phyloP scores from a whole-genome alignment of 352 stramenopile species.

The Thalassiosira sp. region DNA sequence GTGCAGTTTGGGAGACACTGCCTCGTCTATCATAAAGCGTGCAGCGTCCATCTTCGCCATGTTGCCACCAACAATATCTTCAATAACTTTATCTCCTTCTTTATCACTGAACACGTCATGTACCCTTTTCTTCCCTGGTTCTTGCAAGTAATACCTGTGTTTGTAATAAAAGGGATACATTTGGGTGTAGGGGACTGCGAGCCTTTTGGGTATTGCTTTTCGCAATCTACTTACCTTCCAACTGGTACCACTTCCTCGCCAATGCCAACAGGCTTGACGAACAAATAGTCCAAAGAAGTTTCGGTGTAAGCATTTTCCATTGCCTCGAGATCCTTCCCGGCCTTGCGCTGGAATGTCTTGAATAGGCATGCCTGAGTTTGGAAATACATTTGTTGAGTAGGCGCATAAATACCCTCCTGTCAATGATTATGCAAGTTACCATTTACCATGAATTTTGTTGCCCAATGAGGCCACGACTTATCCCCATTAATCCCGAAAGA shows the following conservation, averaged over 20 bases:
- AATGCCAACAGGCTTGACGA: conserved; percentile 74
- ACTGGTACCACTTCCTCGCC: conserved; percentile 56
- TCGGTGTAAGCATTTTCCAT: conserved; percentile 57
- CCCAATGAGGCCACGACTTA: conserved; percentile 55
- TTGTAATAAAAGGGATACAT: too few species aligned
- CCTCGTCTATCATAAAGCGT: conserved; percentile 72
- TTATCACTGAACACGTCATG: too few species aligned
- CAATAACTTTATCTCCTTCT: too few species aligned
- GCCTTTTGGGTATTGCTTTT: too few species aligned
- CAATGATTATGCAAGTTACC: too few species aligned
- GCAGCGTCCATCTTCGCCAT: conserved; percentile 73
- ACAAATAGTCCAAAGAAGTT: conserved; percentile 63
- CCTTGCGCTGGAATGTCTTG: conserved; percentile 32
- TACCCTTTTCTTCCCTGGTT: conserved; percentile 47
- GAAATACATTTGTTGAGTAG: too few species aligned
- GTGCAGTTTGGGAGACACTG: conserved; percentile 56
- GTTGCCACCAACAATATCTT: conserved; percentile 52
- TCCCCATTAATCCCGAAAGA: conserved; percentile 64
- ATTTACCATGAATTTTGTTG: conserved; percentile 57
- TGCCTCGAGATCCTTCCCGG: conserved; percentile 59
- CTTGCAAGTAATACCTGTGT: conserved; percentile 68
- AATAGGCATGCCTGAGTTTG: conserved; percentile 56
- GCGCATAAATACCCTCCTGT: too few species aligned
- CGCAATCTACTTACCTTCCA: too few species aligned
- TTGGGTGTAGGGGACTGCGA: too few species aligned